Percentiles rank a stretch among this genome's conserved stretches.
Conservation (phyloP, 768 basidiomycete species). For the Exsudoporus frostii region DNA sequence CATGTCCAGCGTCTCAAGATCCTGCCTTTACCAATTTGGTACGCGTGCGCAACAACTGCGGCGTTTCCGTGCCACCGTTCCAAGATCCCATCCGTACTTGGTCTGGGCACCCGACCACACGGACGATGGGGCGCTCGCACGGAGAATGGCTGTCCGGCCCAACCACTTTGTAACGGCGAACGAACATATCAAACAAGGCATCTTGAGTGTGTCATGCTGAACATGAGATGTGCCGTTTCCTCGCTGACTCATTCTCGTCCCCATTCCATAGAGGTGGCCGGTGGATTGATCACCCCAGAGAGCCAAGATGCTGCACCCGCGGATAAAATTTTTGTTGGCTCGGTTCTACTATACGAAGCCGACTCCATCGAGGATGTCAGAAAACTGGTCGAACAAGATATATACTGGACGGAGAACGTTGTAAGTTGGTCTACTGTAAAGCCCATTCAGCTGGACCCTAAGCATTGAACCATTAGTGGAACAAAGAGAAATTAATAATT, state of each 20-base stretch:
- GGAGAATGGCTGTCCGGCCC: constrained; percentile 54
- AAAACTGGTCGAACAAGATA: constrained; percentile 40
- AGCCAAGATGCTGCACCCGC: constrained; percentile 43
- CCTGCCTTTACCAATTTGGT: neutral
- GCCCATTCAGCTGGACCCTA: neutral
- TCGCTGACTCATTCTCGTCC: constrained; percentile 7
- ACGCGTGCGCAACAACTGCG: constrained; percentile 4
- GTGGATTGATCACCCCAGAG: constrained; percentile 57
- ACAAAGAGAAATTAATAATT: constrained; percentile 51
- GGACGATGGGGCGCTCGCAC: constrained; percentile 52
- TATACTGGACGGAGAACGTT: constrained; percentile 41
- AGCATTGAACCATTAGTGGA: constrained; percentile 43
- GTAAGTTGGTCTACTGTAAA: constrained; percentile 34
- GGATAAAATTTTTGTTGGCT: constrained; percentile 60
- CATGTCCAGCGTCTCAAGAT: neutral
- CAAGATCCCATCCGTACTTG: constrained; percentile 27
- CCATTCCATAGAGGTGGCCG: constrained; percentile 44
- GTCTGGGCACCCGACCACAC: constrained; percentile 69
- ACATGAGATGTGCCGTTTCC: constrained; percentile 6
- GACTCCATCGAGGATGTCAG: constrained; percentile 46
- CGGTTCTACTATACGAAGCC: constrained; percentile 52
- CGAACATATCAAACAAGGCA: constrained; percentile 38
- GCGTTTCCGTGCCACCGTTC: constrained; percentile 8
- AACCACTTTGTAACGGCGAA: constrained; percentile 50
- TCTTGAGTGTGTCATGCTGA: constrained; percentile 45